These are phyloP conservation scores for Chlamydomonas incerta DNA, from an alignment of 139 green algal species.

Conservation along the genomic window DNA sequence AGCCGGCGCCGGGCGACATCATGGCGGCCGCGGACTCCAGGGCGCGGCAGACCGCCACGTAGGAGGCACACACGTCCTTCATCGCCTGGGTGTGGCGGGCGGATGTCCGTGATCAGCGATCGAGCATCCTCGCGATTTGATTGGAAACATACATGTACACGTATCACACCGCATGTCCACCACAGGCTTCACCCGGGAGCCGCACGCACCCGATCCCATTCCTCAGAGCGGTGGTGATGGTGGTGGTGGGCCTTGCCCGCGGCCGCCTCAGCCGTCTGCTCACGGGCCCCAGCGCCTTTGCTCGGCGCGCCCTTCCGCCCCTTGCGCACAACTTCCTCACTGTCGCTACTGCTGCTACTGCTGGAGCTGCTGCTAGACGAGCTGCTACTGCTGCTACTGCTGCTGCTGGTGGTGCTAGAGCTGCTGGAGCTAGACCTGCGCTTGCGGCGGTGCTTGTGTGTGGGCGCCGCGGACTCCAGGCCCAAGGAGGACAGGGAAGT, in stretches of 20 bases:
- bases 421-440: neutral
- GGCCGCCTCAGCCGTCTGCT: too few relatives aligned
- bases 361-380: neutral
- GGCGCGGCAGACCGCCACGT: slow-evolving; percentile 1
- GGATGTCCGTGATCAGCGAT: neutral
- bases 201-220: too few relatives aligned
- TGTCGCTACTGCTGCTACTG: neutral
- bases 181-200: too few relatives aligned
- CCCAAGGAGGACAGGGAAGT: neutral
- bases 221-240: too few relatives aligned
- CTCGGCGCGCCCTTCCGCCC: too few relatives aligned
- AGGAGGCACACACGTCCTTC: neutral
- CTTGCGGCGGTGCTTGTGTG: neutral
- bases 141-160: neutral
- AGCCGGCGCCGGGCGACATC: neutral
- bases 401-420: neutral
- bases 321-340: neutral
- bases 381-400: neutral
- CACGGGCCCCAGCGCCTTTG: neutral
- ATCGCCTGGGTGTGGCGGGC: neutral
- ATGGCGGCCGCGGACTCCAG: neutral
- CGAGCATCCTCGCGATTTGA: neutral
- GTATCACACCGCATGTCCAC: too few relatives aligned
- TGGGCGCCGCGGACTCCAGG: neutral
- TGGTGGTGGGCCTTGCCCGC: neutral